Base-by-base conservation (phyloP, 345 rosid genomes). In the Camelina sativa region DNA sequence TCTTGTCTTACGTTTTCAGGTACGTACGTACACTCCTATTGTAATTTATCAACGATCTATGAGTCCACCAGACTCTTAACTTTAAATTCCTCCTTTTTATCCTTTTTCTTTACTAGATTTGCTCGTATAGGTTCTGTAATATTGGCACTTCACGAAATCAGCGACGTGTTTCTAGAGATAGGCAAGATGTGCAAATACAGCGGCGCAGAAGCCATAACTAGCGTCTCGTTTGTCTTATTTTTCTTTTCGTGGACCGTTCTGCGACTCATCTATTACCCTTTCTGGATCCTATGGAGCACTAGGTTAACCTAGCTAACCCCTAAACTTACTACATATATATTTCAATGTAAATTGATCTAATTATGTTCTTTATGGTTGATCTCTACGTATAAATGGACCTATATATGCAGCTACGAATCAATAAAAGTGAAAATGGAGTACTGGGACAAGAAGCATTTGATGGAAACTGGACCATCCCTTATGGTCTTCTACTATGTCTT, bases 171-270 rank as follows among this genome's bases (percentile, higher is more conserved):
- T 83, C 66, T 92, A 62, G 96, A 92, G 84, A 43, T 84, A 9
- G 96, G 80, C 54, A 92, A 92, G 84, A 86, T 92, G 90, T 88
- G 89, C 30, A 87, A 81, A 82, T 92, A 90, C 72, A 82, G 86
- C 48, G 92, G 95, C 40, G 72, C 62, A 28, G 88, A 92, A 74
- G 17, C 70, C 82, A 59, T 76, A 62, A 81, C 91, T 43, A 83
- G 82, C 56, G n/a, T 84, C 55, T 78, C 55, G 1, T 88, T 90
- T 57, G 8, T 82, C 52, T 41, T 82, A 19, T 88, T 88, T 47
- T 85, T 79, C 55, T 50, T 86, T 65, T 80, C 81, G 10, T 92
- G 77, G 74, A 87, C 88, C 10, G 67, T 74, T 69, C 75, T 92
- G 11, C 91, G 93, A 20, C 76, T 86, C 23, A 52, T 85, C 44